phyloP scores from a whole-genome alignment of 495 filamentous ascomycete species.

The Geoglossum glabrum region DNA sequence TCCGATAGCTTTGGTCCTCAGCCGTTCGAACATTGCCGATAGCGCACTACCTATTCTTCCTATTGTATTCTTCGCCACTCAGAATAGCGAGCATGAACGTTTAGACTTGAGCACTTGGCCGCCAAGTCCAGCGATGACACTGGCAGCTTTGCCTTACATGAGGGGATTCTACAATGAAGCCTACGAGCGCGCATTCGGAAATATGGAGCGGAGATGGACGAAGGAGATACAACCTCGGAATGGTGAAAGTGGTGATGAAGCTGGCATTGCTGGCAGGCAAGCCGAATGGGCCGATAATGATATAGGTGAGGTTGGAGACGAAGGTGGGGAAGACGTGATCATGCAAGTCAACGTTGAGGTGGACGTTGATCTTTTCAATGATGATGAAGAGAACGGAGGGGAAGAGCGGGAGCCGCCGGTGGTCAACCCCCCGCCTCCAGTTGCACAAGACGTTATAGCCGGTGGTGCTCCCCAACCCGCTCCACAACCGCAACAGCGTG shows the following conservation, averaged over 20 bases:
- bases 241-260: constrained; percentile 20
- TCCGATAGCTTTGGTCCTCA: constrained; percentile 35
- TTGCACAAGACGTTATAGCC: constrained; percentile 1
- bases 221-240: constrained; percentile 43
- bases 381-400: constrained; percentile 22
- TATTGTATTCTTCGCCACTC: constrained; percentile 37
- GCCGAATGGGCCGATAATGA: constrained; percentile 22
- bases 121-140: constrained; percentile 48
- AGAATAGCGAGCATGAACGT: constrained; percentile 22
- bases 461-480: background rate
- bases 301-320: constrained; percentile 15
- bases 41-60: constrained; percentile 39
- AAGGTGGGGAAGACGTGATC: constrained; percentile 16
- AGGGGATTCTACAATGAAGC: constrained; percentile 45
- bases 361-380: constrained; percentile 20
- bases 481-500: constrained; percentile 6
- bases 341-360: constrained; percentile 23
- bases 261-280: background rate
- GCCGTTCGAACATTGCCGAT: constrained; percentile 37
- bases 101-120: constrained; percentile 41
- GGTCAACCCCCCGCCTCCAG: constrained; percentile 8
- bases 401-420: constrained; percentile 14
- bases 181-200: constrained; percentile 41
- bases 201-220: constrained; percentile 43
- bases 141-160: constrained; percentile 46